Base-by-base conservation (phyloP, 306 rosid genomes). In the Notholithocarpus densiflorus region DNA sequence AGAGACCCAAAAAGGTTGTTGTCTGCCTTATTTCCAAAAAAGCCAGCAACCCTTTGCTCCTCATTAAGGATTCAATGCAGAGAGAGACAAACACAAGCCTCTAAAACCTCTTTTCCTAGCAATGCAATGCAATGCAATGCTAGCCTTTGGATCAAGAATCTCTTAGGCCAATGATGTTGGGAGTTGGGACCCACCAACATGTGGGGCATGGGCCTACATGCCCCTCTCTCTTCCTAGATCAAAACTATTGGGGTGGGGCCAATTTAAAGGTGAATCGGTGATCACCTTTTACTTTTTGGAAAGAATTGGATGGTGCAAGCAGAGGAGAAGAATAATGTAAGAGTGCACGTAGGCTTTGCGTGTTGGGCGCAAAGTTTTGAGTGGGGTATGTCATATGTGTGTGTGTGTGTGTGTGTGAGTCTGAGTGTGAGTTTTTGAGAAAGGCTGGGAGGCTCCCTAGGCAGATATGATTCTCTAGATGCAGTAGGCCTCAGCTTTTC, bases 291-390 rank as follows among this genome's bases (percentile, higher is more conserved):
- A 6, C 52, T 74, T 74, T 55, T 72, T 34, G 86, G 52, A 60
- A 60, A 77, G 78, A 59, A 71, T 52, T 83, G 79, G 81, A 73
- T 74, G 78, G 79, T 74, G 83, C 79, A 76, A 78, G 64, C 68
- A 70, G 61, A 17, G 69, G 51, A 24, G 77, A 77, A 83, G 90
- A 84, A 89, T 85, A 86, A 87, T 86, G 90, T 55, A 88, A 53
- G 97, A 87, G 90, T 85, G 86, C 85, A 92, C 91, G 89, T 83
- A 87, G 93, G 90, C 83, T 87, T 90, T 92, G 95, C 93, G 95
- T 90, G 95, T 92, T 82, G 87, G 74, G 79, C 21, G 74, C 86
- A 80, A 85, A 87, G 79, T 45, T 87, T 90, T 83, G 88, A 90
- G 86, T 82, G 85, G 75, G 86, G 85, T 80, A 40, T 40, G 45